Base-by-base conservation (phyloP, 78 protist genomes). In the Dictyostelium citrinum region DNA sequence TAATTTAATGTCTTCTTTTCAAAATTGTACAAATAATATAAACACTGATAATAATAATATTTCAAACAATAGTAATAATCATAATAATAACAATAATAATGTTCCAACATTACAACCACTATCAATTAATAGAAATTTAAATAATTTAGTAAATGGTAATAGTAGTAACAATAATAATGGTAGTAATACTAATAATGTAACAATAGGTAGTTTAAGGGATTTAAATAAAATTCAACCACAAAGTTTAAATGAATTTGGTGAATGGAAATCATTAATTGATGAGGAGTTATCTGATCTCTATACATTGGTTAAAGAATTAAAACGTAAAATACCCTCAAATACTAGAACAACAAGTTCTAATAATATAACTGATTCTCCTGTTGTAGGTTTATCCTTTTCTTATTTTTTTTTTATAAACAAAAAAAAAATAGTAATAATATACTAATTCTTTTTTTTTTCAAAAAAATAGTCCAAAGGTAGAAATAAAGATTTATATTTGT, bases 261-360 rank as follows among this genome's bases (percentile, higher is more conserved):
- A 75, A 33, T 86, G 92, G 92, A 76, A 83, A 77, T 43, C 60
- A 35, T 46, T 77, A 16, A 86, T 86, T 12, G 92, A 86, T 61
- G 84, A 75, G 16, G 92, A 86, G 20, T 22, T 86, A 6, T 68
- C 46, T 3, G 92, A 86, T 27, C 49, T 86, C 10, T 86, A 75
- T 77, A 17, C 31, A 7, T 39, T 86, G n/a, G 68, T 86, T 39
- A 77, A 77, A 41, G 81, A 86, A 77, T 64, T 86, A 39, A 86
- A 86, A 64, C 27, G 29, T 10, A 75, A 49, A 86, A 45, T 39
- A 58, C 31, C 35, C 22, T 3, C 72, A 64, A 24, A 64, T 24
- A 24, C 72, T 7, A 68, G 27, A 81, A 31, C 64, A 55, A 55
- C 64, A 55, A 55, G 64, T 55, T 55, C 64, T 1, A 55, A 55